These are phyloP conservation scores for Linnemannia hyalina DNA, from an alignment of 192 early-diverging fungal species.

Conservation along the genomic window DNA sequence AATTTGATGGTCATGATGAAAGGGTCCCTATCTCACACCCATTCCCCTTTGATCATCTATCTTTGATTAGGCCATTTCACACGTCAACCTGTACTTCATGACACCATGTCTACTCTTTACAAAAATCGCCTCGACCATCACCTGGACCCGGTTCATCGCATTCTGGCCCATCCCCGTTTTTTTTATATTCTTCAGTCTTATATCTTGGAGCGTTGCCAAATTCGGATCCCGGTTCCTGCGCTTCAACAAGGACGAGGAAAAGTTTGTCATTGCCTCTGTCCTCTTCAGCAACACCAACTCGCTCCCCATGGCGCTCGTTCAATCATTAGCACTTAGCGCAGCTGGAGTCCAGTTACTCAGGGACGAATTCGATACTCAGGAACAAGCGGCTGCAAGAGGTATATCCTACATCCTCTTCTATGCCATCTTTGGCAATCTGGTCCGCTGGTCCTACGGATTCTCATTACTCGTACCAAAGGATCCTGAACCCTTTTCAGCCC, in stretches of 20 bases:
- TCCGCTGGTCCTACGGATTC: conserved; percentile 84
- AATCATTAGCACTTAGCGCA: conserved; percentile 64
- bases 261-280: conserved; percentile 71
- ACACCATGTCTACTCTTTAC: conserved; percentile 83
- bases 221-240: conserved; percentile 46
- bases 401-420: conserved; percentile 86
- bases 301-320: conserved; percentile 77
- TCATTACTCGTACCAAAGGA: conserved; percentile 63
- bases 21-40: neutral
- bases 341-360: conserved; percentile 55
- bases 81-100: conserved; percentile 77
- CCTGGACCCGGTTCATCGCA: conserved; percentile 70
- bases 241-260: conserved; percentile 64
- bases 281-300: conserved; percentile 84
- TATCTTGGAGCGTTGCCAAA: conserved; percentile 51
- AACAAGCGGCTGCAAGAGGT: conserved; percentile 67
- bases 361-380: conserved; percentile 59
- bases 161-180: conserved; percentile 81
- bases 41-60: neutral
- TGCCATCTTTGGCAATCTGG: conserved; percentile 80
- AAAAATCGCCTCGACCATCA: conserved; percentile 78
- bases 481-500: neutral
- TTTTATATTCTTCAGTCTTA: conserved; percentile 49
- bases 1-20: no score
- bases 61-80: conserved; percentile 59